Evolutionary conservation across 2,329 filamentous ascomycete species (phyloP), one percentile per base, ranked within the genome.

Genomic region (Fusarium sterilihyphosum): DNA sequence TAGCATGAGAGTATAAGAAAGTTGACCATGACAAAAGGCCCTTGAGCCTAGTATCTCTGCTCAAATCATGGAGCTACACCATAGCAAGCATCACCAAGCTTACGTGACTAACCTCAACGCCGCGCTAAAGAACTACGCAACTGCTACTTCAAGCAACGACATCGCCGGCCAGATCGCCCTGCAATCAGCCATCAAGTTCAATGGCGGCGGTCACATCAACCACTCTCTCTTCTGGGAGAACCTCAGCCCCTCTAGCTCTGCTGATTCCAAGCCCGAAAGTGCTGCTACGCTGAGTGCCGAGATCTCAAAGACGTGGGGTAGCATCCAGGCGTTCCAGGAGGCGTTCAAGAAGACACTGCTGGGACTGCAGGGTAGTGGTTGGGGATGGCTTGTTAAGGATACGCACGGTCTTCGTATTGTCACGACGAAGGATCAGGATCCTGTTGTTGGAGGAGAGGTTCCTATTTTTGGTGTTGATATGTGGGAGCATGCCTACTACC

Each of bases 401-500:
- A 85, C 86, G 6, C 83, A 83, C 6, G 88, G 85, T 3, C 82
- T 97, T 74, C 88, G 90, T 65, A 93, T 97, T 74, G 87, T 92
- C 14, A 94, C 92, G 0, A 95, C 93, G n/a, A 94, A 94, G 81
- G 94, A 97, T 80, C 94, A 97, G 85, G 94, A 97, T 79, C 92
- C 92, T 3, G 88, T 94, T 9, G 88, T 92, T 18, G 77, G 86
- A 22, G 87, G 89, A 9, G 89, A 91, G 74, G 87, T 90, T n/a
- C 92, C 92, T 14, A 84, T 97, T 26, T 87, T 95, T 47, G 94
- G 94, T 0, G 87, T 97, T 5, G 94, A 97, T 81, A 96, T 97
- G 90, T 97, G 94, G 94, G 94, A 97, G 85, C 94, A 97, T 85
- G 94, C 94, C 2, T 97, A 97, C 81, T 97, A 97, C 80, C 84